These are phyloP conservation scores for Morella rubra DNA, from an alignment of 306 rosid genomes.

Conservation along the genomic window DNA sequence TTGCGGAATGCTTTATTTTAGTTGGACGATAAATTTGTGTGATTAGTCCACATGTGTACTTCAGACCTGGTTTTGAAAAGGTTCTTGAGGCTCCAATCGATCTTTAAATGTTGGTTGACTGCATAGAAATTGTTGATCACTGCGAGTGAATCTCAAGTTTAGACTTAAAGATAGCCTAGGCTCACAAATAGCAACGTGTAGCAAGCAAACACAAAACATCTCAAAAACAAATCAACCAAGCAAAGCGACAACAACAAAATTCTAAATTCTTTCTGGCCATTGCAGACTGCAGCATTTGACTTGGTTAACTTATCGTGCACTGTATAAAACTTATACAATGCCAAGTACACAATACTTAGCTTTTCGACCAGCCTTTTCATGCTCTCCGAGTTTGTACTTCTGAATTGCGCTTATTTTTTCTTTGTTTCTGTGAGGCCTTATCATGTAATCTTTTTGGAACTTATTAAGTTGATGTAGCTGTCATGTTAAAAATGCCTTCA, in stretches of 20 bases:
- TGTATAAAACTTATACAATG: background rate
- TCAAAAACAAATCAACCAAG: background rate
- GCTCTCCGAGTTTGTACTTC: background rate
- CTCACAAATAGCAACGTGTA: background rate
- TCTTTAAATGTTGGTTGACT: background rate
- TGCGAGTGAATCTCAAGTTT: background rate
- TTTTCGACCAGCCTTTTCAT: background rate
- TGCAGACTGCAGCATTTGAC: background rate
- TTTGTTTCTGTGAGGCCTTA: background rate
- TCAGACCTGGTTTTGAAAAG: background rate
- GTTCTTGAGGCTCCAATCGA: background rate
- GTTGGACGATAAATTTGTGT: background rate
- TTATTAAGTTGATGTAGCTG: background rate
- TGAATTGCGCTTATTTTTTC: background rate
- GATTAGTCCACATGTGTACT: slow-evolving; percentile 1
- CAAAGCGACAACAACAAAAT: background rate
- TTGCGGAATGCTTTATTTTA: background rate
- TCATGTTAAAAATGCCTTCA: background rate
- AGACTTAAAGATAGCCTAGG: background rate
- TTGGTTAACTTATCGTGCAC: background rate
- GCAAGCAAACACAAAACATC: background rate
- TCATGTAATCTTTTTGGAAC: background rate
- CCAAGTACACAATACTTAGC: background rate
- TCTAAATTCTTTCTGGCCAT: background rate
- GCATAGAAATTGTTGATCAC: background rate